phyloP scores from a whole-genome alignment of 805 yeast genomes.

The Candida ipomoeae region DNA sequence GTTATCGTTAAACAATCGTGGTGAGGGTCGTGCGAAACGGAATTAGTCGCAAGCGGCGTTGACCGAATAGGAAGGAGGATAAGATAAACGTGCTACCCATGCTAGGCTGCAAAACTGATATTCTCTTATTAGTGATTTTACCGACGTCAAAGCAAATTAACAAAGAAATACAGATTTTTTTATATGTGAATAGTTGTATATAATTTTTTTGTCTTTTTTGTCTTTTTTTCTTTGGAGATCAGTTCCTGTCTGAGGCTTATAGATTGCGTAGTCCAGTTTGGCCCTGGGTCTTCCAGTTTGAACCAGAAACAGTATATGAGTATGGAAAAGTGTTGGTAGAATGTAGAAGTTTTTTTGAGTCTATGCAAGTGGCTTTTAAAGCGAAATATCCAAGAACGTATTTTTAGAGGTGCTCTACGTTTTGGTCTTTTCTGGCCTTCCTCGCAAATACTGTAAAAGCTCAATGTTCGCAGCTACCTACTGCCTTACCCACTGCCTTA shows the following conservation, averaged over 20 bases:
- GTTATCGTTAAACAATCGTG: conserved; percentile 3
- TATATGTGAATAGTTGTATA: too few relatives aligned
- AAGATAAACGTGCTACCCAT: conserved; percentile 2
- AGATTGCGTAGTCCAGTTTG: background rate
- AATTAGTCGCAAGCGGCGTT: conserved; percentile 7
- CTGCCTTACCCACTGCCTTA: too few relatives aligned
- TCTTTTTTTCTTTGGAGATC: too few relatives aligned
- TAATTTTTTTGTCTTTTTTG: too few relatives aligned
- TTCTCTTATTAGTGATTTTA: too few relatives aligned
- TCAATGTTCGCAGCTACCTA: background rate
- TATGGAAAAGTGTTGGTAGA: background rate
- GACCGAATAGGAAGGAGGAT: conserved; percentile 8
- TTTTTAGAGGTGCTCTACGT: background rate
- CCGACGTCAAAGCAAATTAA: too few relatives aligned
- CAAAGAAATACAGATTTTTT: too few relatives aligned
- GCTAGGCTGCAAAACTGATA: background rate
- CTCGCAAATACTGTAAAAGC: background rate
- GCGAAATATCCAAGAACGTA: background rate
- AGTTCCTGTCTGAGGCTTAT: too few relatives aligned
- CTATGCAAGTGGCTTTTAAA: background rate
- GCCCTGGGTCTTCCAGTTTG: background rate
- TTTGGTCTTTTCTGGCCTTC: background rate
- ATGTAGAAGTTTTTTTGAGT: background rate
- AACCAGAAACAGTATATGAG: background rate
- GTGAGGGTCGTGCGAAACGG: conserved; percentile 7